These are phyloP conservation scores for Gossypium anomalum DNA, from an alignment of 345 rosid genomes.

Conservation along the genomic window DNA sequence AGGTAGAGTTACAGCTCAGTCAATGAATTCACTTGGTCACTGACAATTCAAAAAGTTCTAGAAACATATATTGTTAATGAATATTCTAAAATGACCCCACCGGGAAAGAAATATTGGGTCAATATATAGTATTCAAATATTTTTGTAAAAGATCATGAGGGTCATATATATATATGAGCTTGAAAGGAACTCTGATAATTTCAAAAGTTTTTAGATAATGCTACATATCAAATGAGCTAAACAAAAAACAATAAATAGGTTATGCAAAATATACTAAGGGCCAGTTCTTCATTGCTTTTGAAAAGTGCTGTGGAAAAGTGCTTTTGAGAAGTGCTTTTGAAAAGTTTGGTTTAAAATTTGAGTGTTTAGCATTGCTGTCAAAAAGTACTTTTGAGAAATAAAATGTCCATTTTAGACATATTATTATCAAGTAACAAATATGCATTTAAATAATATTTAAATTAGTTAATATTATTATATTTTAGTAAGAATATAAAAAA, in stretches of 20 bases:
- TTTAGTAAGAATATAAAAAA: too few relatives aligned
- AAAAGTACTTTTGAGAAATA: too few relatives aligned
- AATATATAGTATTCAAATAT: background rate
- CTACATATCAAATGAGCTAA: background rate
- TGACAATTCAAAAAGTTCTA: background rate
- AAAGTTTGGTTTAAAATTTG: too few relatives aligned
- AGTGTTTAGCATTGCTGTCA: too few relatives aligned
- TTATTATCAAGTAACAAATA: too few relatives aligned
- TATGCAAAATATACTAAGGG: background rate
- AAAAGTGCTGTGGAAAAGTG: too few relatives aligned
- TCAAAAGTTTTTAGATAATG: background rate
- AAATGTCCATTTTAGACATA: too few relatives aligned
- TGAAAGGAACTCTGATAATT: too few relatives aligned
- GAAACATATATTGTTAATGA: background rate
- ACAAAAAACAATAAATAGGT: background rate
- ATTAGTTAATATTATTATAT: too few relatives aligned
- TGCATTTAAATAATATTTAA: too few relatives aligned
- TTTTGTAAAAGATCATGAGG: background rate
- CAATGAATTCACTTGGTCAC: background rate
- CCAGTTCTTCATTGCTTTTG: too few relatives aligned
- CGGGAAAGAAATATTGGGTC: background rate
- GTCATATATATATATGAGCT: background rate
- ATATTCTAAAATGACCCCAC: background rate
- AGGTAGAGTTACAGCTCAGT: background rate
- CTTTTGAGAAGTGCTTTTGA: too few relatives aligned